Percentiles rank a stretch among this genome's conserved stretches.
Conservation (phyloP, 495 filamentous ascomycete species). For the Daldinia bambusicola region DNA sequence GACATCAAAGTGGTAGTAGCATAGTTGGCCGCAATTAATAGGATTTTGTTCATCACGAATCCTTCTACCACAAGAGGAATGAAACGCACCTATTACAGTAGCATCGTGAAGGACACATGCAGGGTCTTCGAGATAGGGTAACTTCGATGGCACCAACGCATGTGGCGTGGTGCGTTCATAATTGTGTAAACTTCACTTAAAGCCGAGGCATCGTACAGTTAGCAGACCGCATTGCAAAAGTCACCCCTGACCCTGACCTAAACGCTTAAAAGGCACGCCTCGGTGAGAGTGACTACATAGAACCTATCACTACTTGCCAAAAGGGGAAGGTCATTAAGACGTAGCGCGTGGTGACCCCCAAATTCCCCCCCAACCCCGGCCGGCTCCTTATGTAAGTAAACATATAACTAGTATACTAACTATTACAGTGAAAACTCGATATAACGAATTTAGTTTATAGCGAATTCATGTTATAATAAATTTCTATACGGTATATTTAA, state of each 20-base stretch:
- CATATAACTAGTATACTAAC: too few relatives aligned
- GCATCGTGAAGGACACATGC: conserved; percentile 13
- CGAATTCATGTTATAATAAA: background rate
- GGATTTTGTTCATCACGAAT: conserved; percentile 17
- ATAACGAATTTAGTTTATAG: too few relatives aligned
- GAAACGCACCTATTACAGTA: conserved; percentile 28
- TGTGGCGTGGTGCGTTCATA: conserved; percentile 22
- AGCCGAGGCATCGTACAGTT: too few relatives aligned
- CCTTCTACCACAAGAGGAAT: conserved; percentile 18
- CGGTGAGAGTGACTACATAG: conserved; percentile 31
- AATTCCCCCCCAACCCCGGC: background rate
- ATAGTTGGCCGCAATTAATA: conserved; percentile 2
- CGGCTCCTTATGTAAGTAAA: background rate
- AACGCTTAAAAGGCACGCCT: conserved; percentile 9
- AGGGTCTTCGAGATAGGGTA: conserved; percentile 22
- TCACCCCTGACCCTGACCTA: background rate
- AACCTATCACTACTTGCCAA: conserved; percentile 14
- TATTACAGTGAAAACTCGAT: too few relatives aligned
- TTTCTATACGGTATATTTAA: background rate
- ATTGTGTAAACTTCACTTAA: background rate
- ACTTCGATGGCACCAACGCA: conserved; percentile 25
- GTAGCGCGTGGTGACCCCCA: background rate
- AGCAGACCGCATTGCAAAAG: too few relatives aligned
- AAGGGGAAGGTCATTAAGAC: conserved; percentile 25
- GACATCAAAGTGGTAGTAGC: background rate